Conservation (phyloP, 2,329 filamentous ascomycete species). For the Colletotrichum lini region DNA sequence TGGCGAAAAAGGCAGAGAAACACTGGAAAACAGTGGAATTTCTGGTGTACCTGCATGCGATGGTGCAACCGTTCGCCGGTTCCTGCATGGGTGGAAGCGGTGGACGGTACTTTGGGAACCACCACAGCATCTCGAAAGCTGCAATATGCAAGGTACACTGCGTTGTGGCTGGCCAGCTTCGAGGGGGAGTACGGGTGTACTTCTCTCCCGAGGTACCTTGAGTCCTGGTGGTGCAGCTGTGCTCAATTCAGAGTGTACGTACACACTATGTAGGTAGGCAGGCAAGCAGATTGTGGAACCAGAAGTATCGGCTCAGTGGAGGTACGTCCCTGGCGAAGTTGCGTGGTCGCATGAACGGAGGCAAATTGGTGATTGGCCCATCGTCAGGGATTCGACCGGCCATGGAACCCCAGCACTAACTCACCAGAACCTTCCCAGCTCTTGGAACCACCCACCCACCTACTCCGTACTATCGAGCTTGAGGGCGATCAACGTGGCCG, state of each 20-base stretch:
- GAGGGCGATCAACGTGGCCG: constrained; percentile 32
- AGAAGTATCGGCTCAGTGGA: constrained; percentile 17
- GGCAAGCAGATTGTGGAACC: background rate
- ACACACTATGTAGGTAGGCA: too few relatives aligned
- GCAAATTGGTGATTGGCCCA: constrained; percentile 40
- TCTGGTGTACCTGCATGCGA: constrained; percentile 40
- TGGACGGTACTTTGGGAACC: constrained; percentile 10
- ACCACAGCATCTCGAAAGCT: constrained; percentile 21
- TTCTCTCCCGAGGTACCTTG: constrained; percentile 25
- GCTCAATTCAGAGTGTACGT: background rate
- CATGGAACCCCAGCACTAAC: constrained; percentile 29
- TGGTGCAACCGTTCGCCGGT: constrained; percentile 35
- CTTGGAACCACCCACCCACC: constrained; percentile 18
- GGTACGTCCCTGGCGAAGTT: constrained; percentile 23
- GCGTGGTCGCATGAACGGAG: constrained; percentile 38
- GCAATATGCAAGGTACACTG: constrained; percentile 38
- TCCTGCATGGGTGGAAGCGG: constrained; percentile 39
- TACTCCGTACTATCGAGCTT: background rate
- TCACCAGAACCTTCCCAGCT: constrained; percentile 31
- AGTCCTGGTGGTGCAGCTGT: constrained; percentile 1
- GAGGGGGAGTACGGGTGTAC: constrained; percentile 14
- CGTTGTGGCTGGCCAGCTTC: constrained; percentile 6
- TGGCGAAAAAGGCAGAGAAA: constrained; percentile 10
- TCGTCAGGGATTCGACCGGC: constrained; percentile 25
- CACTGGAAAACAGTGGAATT: constrained; percentile 18